These are phyloP conservation scores for Microcera coccophila DNA, from an alignment of 2,329 filamentous ascomycete species.

Conservation along the genomic window DNA sequence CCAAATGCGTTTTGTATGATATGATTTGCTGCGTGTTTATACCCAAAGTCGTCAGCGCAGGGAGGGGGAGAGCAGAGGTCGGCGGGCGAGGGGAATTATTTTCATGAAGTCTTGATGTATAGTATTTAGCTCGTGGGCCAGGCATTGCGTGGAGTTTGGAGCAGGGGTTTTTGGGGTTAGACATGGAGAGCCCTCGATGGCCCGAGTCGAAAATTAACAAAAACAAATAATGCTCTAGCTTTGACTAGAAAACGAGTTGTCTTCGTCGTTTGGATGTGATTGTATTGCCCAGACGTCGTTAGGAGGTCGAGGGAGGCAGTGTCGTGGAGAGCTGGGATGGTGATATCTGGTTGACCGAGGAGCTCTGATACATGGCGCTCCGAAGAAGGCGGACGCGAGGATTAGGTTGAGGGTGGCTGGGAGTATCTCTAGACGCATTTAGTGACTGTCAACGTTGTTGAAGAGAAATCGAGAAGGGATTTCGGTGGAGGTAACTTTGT, in stretches of 20 bases:
- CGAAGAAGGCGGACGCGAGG: not conserved
- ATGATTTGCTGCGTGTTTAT: slow-evolving; percentile 26
- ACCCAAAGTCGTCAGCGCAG: slow-evolving; percentile 20
- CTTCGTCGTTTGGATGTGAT: not conserved
- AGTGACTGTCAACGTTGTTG: no score
- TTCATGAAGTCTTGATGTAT: slow-evolving; percentile 16
- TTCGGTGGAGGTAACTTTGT: no score
- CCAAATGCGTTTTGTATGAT: slow-evolving; percentile 20
- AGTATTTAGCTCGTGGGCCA: slow-evolving; percentile 26
- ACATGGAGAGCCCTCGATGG: slow-evolving; percentile 23
- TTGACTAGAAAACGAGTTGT: slow-evolving; percentile 11
- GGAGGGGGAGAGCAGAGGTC: slow-evolving; percentile 1
- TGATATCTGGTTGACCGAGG: not conserved
- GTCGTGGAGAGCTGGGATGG: not conserved
- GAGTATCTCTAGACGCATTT: no score
- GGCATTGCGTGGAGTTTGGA: slow-evolving; percentile 38
- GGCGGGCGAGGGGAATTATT: slow-evolving; percentile 10
- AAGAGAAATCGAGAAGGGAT: no score
- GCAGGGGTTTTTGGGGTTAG: slow-evolving; percentile 26
- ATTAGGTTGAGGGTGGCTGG: no score
- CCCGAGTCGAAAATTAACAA: slow-evolving; percentile 21
- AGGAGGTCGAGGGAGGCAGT: not conserved
- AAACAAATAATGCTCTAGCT: slow-evolving; percentile 19
- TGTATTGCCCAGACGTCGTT: not conserved
- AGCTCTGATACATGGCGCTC: not conserved